phyloP scores from a whole-genome alignment of 768 basidiomycete species.

The Candolleomyces aberdarensis region DNA sequence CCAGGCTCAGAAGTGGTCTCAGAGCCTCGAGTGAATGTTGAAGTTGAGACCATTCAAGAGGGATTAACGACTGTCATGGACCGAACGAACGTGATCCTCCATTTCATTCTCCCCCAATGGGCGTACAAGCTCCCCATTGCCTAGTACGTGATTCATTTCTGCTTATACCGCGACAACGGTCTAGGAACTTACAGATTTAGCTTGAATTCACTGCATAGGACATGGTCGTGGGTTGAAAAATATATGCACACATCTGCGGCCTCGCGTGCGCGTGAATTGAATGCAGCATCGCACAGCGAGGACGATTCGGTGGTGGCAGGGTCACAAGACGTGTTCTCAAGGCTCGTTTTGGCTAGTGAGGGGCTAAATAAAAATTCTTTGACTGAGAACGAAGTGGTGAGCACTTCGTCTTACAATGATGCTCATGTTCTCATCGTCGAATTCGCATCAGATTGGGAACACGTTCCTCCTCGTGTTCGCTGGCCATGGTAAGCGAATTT shows the following conservation, averaged over 20 bases:
- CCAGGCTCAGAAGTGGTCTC: neutral
- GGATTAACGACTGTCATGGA: slow-evolving; percentile 12
- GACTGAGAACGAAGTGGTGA: neutral
- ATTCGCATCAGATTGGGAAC: neutral
- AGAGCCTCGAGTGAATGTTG: neutral
- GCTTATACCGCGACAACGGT: too few relatives aligned
- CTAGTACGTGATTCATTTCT: slow-evolving; percentile 7
- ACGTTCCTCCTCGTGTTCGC: neutral
- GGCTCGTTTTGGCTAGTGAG: neutral
- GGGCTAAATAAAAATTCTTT: neutral
- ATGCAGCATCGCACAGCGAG: too few relatives aligned
- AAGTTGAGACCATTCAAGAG: neutral
- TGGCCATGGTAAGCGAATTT: neutral
- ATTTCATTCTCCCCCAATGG: slow-evolving; percentile 21
- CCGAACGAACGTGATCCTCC: slow-evolving; percentile 12
- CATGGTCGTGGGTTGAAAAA: too few relatives aligned
- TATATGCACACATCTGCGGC: too few relatives aligned
- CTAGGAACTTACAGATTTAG: too few relatives aligned
- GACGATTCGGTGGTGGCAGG: neutral
- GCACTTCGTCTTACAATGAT: neutral
- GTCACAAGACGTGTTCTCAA: neutral
- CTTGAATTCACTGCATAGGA: too few relatives aligned
- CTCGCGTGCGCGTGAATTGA: too few relatives aligned
- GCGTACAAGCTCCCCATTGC: slow-evolving; percentile 20
- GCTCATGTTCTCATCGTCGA: neutral